These are phyloP conservation scores for Olyra latifolia DNA, from an alignment of 176 grass and related monocot species.

Conservation along the genomic window DNA sequence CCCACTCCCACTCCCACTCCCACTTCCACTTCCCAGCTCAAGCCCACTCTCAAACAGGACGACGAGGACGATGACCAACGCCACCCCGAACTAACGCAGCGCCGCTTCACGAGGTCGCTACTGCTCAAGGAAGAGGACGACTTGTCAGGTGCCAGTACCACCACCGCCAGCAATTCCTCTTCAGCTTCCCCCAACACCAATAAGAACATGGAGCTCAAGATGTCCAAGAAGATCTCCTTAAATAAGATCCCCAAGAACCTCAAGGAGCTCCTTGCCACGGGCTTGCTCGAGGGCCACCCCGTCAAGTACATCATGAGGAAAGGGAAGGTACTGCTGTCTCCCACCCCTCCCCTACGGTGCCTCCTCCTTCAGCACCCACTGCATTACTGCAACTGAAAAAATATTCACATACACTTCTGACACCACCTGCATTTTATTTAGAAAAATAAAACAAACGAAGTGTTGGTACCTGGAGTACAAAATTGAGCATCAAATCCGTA, in stretches of 20 bases:
- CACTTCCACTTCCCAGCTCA: neutral
- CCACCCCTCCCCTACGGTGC: neutral
- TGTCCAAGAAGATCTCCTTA: neutral
- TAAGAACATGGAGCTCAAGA: neutral
- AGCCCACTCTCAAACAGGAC: neutral
- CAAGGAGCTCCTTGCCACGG: conserved; percentile 73
- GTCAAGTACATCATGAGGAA: conserved; percentile 79
- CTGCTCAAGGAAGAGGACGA: conserved; percentile 42
- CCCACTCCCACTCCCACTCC: neutral
- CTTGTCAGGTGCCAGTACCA: conserved; percentile 33
- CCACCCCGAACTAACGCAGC: neutral
- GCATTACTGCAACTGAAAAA: neutral
- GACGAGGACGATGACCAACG: neutral
- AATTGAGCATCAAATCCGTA: neutral
- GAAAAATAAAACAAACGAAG: neutral
- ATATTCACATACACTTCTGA: neutral
- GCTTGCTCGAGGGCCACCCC: conserved; percentile 80
- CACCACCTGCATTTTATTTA: neutral
- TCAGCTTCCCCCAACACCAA: conserved; percentile 14
- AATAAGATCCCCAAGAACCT: conserved; percentile 49
- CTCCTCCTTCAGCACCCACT: neutral
- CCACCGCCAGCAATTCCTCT: conserved; percentile 36
- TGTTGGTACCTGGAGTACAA: neutral
- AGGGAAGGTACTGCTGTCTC: conserved; percentile 53
- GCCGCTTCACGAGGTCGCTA: conserved; percentile 67